These are phyloP conservation scores for Gnaphalium uliginosum DNA, from an alignment of 129 eudicot genomes.

Conservation along the genomic window DNA sequence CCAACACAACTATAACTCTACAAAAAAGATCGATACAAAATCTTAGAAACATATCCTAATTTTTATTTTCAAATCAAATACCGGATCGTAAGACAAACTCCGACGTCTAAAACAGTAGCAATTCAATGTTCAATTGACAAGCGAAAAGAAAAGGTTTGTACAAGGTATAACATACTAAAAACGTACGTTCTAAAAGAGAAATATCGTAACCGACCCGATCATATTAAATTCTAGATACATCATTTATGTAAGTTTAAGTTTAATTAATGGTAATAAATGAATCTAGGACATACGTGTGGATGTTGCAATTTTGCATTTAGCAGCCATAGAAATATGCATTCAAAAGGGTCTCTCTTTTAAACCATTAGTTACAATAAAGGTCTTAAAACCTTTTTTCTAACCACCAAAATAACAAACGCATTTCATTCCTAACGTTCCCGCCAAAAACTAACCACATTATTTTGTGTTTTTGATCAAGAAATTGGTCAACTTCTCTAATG, in stretches of 20 bases:
- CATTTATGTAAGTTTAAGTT: not conserved
- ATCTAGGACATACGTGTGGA: constrained; percentile 36
- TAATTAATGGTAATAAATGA: constrained; percentile 34
- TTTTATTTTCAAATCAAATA: no score
- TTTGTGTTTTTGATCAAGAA: constrained; percentile 14
- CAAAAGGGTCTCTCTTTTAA: not conserved
- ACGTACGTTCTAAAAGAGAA: not conserved
- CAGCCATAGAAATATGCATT: constrained; percentile 21
- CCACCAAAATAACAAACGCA: constrained; percentile 29
- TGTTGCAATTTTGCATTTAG: constrained; percentile 23
- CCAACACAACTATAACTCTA: no score
- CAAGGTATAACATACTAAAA: not conserved
- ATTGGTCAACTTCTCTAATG: constrained; percentile 13
- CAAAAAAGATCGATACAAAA: no score
- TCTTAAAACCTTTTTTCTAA: constrained; percentile 22
- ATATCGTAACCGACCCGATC: not conserved
- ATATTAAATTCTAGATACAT: not conserved
- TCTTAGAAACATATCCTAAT: no score
- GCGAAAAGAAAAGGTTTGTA: no score
- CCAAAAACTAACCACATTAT: constrained; percentile 8
- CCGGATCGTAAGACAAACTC: no score
- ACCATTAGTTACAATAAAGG: constrained; percentile 23
- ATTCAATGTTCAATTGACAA: no score
- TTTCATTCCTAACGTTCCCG: constrained; percentile 24
- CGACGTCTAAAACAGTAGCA: no score